Conservation (phyloP, 1,139 yeast genomes). For the Candida pseudoviswanathii region DNA sequence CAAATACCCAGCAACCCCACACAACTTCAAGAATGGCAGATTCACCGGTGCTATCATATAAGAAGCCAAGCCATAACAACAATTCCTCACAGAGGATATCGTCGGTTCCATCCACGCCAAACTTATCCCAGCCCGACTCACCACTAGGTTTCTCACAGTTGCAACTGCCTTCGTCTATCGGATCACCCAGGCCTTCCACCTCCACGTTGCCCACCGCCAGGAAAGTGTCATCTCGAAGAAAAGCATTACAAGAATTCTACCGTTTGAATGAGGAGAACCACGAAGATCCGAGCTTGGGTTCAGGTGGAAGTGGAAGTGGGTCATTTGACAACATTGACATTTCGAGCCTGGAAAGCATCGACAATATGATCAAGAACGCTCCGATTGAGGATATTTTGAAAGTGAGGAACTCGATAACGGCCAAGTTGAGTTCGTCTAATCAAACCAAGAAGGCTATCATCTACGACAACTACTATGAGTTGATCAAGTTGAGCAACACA, state of each 20-base stretch:
- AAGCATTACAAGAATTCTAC: slow-evolving; percentile 49
- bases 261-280: slow-evolving; percentile 20
- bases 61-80: slow-evolving; percentile 22
- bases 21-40: slow-evolving; percentile 18
- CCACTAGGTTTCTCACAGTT: slow-evolving; percentile 7
- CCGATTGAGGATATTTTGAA: slow-evolving; percentile 39
- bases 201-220: slow-evolving; percentile 18
- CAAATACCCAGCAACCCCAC: background rate
- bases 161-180: slow-evolving; percentile 13
- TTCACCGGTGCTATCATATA: slow-evolving; percentile 31
- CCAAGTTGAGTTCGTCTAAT: slow-evolving; percentile 38
- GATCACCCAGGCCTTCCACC: slow-evolving; percentile 10
- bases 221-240: slow-evolving; percentile 43
- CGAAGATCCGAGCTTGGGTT: background rate
- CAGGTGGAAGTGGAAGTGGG: background rate
- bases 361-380: slow-evolving; percentile 35
- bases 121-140: slow-evolving; percentile 8
- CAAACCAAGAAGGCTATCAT: slow-evolving; percentile 49
- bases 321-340: slow-evolving; percentile 15
- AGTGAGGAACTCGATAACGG: slow-evolving; percentile 36
- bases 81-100: slow-evolving; percentile 5
- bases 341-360: slow-evolving; percentile 25
- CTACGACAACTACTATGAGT: slow-evolving; percentile 49
- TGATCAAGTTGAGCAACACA: slow-evolving; percentile 44
- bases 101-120: slow-evolving; percentile 8